phyloP scores from a whole-genome alignment of 345 rosid genomes.

The Lepidium sativum region DNA sequence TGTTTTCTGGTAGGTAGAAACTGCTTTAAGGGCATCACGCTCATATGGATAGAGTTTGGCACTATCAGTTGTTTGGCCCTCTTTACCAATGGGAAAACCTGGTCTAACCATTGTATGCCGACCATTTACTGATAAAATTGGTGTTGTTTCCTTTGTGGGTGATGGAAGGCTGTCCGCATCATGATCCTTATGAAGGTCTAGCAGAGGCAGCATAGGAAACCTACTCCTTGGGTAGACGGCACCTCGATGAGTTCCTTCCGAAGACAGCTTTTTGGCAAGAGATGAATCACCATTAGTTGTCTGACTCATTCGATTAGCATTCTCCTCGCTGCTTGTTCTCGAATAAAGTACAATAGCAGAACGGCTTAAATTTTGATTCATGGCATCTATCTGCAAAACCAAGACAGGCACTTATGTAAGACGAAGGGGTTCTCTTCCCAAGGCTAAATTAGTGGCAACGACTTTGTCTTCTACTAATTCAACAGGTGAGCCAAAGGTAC shows the following conservation, averaged over 20 bases:
- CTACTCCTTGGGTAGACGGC: slow-evolving; percentile 38
- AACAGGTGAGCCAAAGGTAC: background rate
- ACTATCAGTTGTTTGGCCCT: slow-evolving; percentile 26
- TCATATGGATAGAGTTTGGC: slow-evolving; percentile 54
- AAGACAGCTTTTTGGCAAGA: slow-evolving; percentile 19
- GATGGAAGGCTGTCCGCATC: slow-evolving; percentile 95
- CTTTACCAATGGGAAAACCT: slow-evolving; percentile 28
- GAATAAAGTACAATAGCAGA: slow-evolving; percentile 16
- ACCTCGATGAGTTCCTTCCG: slow-evolving; percentile 41
- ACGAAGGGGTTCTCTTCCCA: slow-evolving; percentile 4
- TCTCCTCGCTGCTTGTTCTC: slow-evolving; percentile 27
- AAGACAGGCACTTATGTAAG: slow-evolving; percentile 14
- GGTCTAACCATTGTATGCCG: slow-evolving; percentile 37
- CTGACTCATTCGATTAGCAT: slow-evolving; percentile 25
- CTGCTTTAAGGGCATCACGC: slow-evolving; percentile 64
- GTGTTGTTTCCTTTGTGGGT: slow-evolving; percentile 71
- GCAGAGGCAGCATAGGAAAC: slow-evolving; percentile 77
- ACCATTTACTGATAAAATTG: slow-evolving; percentile 36
- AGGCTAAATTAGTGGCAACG: background rate
- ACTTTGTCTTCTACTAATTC: background rate
- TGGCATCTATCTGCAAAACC: slow-evolving; percentile 49
- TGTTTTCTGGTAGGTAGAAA: slow-evolving; percentile 73
- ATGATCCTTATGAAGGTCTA: slow-evolving; percentile 93
- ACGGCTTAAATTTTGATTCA: slow-evolving; percentile 32
- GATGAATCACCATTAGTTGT: slow-evolving; percentile 27